Base-by-base conservation (phyloP, 352 stramenopile genomes). In the Detonula confervacea region DNA sequence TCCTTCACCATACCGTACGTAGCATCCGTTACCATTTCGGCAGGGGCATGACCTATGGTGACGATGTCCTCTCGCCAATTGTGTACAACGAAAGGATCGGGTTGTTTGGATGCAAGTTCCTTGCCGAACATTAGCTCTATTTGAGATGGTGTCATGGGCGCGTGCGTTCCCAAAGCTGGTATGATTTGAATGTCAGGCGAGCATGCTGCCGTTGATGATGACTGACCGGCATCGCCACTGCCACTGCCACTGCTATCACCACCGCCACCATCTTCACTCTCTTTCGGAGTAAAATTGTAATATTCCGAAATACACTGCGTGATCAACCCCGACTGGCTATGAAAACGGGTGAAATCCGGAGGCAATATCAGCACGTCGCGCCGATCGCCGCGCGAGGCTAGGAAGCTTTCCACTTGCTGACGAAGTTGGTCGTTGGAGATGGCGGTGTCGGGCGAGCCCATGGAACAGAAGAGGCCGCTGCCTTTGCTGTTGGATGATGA, bases 21-120 rank as follows among this genome's bases (percentile, higher is more conserved):
- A 8, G 97, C 96, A 30, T 96, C 87, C 3, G 74, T 77, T 9
- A 99, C 96, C 51, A 99, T 95, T 72, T 97, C 89, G 0, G 89
- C 88, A 11, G 96, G 96, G 35, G 97, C 96, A 73, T 98, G 88
- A 1, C 97, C 97, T 52, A 98, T 97, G 1, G 95, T 98, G 25
- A 98, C 95, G 0, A 99, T 96, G 68, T 98, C 96, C 56, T 98
- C 98, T 71, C 96, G 88, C 97, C 97, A 99, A 88, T 99, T 96
- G 69, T 99, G 97, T 35, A 98, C 94, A 55, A 96, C 80, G 72
- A 94, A 92, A 2, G 80, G 67, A 61, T 39, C 69, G 6, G 65
- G 60, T 35, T 77, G 51, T 61, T 84, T 83, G 5, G 47, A 29
- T 18, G 77, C 70, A 8, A 90, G 67, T 59, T 86, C 51, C 2